Evolutionary conservation across 1,139 yeast species (phyloP).

Genomic region (Candida sanyaensis): DNA sequence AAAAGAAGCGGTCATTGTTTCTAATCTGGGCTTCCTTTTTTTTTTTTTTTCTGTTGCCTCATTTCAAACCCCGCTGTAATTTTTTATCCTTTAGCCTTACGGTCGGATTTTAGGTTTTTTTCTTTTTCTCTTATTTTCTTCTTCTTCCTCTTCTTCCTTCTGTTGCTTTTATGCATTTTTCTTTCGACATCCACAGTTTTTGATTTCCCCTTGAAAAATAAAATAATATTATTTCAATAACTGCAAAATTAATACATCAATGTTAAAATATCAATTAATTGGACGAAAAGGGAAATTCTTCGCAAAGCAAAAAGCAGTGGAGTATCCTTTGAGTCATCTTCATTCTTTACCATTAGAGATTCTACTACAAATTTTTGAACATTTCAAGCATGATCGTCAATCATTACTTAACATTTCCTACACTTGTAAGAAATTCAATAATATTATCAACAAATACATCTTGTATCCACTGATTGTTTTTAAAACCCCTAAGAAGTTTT

Average conservation of each 20-base stretch:
- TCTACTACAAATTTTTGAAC: conserved; percentile 31
- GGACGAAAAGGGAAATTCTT: conserved; percentile 27
- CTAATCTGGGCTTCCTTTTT: no score
- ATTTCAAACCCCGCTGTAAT: neutral
- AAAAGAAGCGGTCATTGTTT: no score
- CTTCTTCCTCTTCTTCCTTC: no score
- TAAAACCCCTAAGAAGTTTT: conserved; percentile 25
- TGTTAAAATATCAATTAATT: conserved; percentile 39
- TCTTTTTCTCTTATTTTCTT: neutral
- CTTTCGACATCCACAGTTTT: neutral
- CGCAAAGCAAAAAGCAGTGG: conserved; percentile 2
- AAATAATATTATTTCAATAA: no score
- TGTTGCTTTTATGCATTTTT: neutral
- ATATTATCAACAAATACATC: conserved; percentile 35
- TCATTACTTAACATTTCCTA: conserved; percentile 28
- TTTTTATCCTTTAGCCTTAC: neutral
- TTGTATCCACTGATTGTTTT: conserved; percentile 37
- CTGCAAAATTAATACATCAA: conserved; percentile 2
- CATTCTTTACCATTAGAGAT: conserved; percentile 48
- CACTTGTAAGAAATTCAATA: conserved; percentile 38
- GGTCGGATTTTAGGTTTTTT: neutral
- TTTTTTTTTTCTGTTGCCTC: no score
- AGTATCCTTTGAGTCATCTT: conserved; percentile 32
- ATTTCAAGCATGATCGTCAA: conserved; percentile 18
- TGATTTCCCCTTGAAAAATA: no score